Base-by-base conservation (phyloP, 2,329 filamentous ascomycete species). In the Westerdykella aurantiaca region DNA sequence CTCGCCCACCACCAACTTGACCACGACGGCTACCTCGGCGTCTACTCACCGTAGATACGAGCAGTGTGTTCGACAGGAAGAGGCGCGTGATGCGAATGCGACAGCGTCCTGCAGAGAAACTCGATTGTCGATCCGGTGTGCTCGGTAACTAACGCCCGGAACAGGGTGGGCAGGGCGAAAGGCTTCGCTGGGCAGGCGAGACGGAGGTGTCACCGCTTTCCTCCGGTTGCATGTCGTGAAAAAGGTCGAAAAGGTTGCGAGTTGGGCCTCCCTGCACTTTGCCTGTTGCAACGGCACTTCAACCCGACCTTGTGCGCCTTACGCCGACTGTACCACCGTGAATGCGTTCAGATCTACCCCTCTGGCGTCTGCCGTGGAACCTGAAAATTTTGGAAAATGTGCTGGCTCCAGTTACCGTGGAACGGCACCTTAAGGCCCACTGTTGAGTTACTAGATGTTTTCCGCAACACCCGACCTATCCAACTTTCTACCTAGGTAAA, bases 371-470 rank as follows among this genome's bases (percentile, higher is more conserved):
- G 59, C 44, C 38, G 58, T 63, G 53, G 42, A 44, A 61, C 53
- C 25, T 18, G 12, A 37, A 37, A 25, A 45, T 29, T 29, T 29
- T 16, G 14, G 6, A 35, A 37, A 33, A 51, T 61, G 58, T 48
- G 60, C 54, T 64, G 61, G 57, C 58, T 59, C 57, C 57, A 62
- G 52, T 58, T 48, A 58, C 43, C 34, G 45, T 41, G 48, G 46
- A 51, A 52, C 43, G 42, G 10, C 25, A 4, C 25, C 2, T 9
- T 7, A 29, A 7, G 25, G 11, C 4, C 7, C 25, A 29, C 25
- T 29, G 25, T 29, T 29, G 11, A 29, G 25, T 7, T 12, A 29
- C 25, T 4, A 12, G 25, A 29, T 29, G 25, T 29, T 29, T 29
- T 29, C 25, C 25, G 25, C 25, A 29, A 29, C 25, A 12, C 25